Evolutionary conservation across 331 rosid genomes (phyloP).

Genomic region (Rhamnella rubrinervis): DNA sequence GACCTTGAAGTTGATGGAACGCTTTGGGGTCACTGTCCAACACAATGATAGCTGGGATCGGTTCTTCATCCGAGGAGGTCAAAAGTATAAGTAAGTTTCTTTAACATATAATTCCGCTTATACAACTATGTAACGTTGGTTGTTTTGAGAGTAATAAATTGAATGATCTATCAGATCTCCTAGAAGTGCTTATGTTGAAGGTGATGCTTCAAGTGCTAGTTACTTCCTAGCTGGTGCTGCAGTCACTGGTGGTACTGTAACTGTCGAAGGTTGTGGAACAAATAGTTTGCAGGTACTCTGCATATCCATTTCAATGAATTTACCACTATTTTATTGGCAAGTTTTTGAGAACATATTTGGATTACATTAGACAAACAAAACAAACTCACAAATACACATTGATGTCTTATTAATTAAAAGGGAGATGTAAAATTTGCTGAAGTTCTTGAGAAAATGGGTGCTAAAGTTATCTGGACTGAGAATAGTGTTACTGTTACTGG

Average conservation of each 20-base stretch:
- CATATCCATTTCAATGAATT: conserved; percentile 1
- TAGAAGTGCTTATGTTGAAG: conserved; percentile 92
- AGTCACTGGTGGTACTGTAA: conserved; percentile 93
- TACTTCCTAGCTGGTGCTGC: conserved; percentile 99
- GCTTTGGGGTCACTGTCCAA: conserved; percentile 81
- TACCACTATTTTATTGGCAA: neutral
- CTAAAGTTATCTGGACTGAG: conserved; percentile 92
- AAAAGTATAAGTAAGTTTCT: conserved; percentile 87
- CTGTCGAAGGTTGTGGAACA: conserved; percentile 95
- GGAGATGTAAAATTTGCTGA: conserved; percentile 96
- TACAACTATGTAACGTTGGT: conserved; percentile 18
- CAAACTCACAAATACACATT: neutral
- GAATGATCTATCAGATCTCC: conserved; percentile 63
- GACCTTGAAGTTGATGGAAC: conserved; percentile 97
- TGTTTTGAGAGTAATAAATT: conserved; percentile 18
- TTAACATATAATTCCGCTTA: conserved; percentile 4
- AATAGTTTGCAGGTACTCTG: conserved; percentile 89
- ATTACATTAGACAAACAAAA: neutral
- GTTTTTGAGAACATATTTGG: neutral
- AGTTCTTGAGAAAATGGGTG: conserved; percentile 98
- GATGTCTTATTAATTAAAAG: conserved; percentile 33
- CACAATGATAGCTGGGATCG: conserved; percentile 78
- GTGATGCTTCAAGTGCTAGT: conserved; percentile 99
- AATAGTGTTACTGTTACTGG: conserved; percentile 88
- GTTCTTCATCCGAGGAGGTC: conserved; percentile 86